Conservation (phyloP, 2,329 filamentous ascomycete genomes). For the Metarhizium brunneum region DNA sequence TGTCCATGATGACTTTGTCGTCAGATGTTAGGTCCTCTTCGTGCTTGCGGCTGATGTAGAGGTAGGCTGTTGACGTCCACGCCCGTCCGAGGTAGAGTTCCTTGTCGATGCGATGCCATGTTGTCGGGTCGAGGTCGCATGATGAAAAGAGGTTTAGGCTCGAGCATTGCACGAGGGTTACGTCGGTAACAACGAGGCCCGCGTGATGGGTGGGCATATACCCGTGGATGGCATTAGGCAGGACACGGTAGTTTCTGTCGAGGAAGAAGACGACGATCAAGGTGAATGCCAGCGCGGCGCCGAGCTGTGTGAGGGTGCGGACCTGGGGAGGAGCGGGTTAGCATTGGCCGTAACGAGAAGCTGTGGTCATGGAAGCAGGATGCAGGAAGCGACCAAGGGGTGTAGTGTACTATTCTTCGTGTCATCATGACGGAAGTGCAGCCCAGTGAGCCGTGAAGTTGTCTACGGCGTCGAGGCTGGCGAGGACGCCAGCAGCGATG, state of each 20-base stretch:
- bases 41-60: slow-evolving; percentile 74
- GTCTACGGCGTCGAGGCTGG: background rate
- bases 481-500: background rate
- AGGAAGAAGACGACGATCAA: slow-evolving; percentile 70
- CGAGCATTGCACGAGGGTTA: slow-evolving; percentile 70
- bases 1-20: slow-evolving; percentile 72
- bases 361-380: background rate
- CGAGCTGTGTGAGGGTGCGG: slow-evolving; percentile 67
- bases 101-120: slow-evolving; percentile 81
- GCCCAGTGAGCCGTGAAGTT: background rate
- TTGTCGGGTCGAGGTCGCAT: slow-evolving; percentile 61
- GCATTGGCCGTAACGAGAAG: background rate
- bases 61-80: slow-evolving; percentile 68
- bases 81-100: slow-evolving; percentile 72
- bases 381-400: background rate
- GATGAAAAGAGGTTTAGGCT: slow-evolving; percentile 64
- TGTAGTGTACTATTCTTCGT: slow-evolving; percentile 25
- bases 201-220: slow-evolving; percentile 80
- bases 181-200: slow-evolving; percentile 76
- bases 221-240: slow-evolving; percentile 77
- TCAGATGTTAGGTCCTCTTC: slow-evolving; percentile 70
- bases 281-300: slow-evolving; percentile 53
- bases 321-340: slow-evolving; percentile 29
- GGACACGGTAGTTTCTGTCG: slow-evolving; percentile 79
- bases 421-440: slow-evolving; percentile 18